Percentiles rank a stretch among this genome's conserved stretches.
Evolutionary conservation across 805 yeast genomes (phyloP).

Genomic region (Ogataea paradorogensis): DNA sequence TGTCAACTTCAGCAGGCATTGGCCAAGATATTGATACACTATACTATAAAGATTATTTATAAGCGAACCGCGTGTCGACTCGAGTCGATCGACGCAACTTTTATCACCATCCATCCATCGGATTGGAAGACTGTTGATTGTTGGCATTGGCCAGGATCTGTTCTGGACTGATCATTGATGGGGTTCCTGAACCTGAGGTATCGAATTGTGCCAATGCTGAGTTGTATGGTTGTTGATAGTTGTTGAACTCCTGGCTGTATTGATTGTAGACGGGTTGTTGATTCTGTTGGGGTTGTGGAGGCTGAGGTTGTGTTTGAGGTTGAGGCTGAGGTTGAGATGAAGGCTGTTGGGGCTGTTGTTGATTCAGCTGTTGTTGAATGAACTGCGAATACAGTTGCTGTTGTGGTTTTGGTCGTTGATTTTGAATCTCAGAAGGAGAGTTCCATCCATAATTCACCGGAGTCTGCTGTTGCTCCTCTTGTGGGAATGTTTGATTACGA

Average conservation of each 20-base stretch:
- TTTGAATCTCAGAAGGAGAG: constrained; percentile 5
- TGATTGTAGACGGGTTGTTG: constrained; percentile 19
- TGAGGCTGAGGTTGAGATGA: constrained; percentile 1
- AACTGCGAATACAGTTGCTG: constrained; percentile 19
- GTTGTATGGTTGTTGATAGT: constrained; percentile 15
- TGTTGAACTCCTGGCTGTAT: constrained; percentile 6
- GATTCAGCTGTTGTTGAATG: constrained; percentile 17
- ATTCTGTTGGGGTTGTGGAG: constrained; percentile 16
- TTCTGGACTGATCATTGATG: constrained; percentile 31
- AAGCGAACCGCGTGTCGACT: constrained; percentile 5
- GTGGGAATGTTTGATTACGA: constrained; percentile 14
- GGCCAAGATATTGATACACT: constrained; percentile 1
- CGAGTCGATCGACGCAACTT: constrained; percentile 10
- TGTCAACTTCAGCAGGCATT: constrained; percentile 16
- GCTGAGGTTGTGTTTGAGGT: constrained; percentile 21
- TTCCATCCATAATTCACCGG: constrained; percentile 12
- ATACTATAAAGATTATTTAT: not conserved
- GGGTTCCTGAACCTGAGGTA: constrained; percentile 8
- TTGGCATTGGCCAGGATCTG: constrained; percentile 34
- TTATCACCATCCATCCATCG: constrained; percentile 25
- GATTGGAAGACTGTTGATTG: constrained; percentile 8
- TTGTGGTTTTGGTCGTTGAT: constrained; percentile 9
- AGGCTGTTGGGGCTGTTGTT: constrained; percentile 10
- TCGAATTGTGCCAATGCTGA: constrained; percentile 10
- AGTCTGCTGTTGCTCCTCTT: constrained; percentile 11